phyloP scores from a whole-genome alignment of 202 grass and related monocot species.

The Panicum virgatum region DNA sequence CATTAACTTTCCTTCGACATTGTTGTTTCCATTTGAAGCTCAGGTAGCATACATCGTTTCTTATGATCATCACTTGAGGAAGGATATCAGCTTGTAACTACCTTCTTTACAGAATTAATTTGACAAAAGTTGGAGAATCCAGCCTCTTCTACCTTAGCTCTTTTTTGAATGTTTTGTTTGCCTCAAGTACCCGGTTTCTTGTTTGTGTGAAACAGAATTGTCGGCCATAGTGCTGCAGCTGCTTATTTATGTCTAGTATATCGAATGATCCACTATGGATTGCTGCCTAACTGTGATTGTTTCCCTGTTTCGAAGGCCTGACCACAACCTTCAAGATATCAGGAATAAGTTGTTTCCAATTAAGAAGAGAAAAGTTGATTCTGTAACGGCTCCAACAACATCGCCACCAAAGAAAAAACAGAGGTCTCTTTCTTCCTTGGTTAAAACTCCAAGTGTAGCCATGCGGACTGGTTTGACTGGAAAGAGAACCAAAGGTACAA shows the following conservation, averaged over 20 bases:
- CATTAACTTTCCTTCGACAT: background rate
- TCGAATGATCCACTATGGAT: constrained; percentile 14
- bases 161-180: background rate
- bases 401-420: constrained; percentile 72
- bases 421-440: constrained; percentile 84
- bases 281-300: constrained; percentile 28
- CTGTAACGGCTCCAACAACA: constrained; percentile 46
- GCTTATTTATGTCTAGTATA: constrained; percentile 4
- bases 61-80: background rate
- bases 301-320: constrained; percentile 62
- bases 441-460: constrained; percentile 58
- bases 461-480: constrained; percentile 56
- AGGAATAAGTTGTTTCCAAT: constrained; percentile 76
- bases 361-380: constrained; percentile 48
- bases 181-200: background rate
- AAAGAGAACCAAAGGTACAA: constrained; percentile 63
- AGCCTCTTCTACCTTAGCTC: background rate
- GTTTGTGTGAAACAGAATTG: constrained; percentile 31
- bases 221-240: constrained; percentile 7
- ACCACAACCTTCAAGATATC: constrained; percentile 68
- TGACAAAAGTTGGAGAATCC: constrained; percentile 9
- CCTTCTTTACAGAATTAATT: constrained; percentile 7
- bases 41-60: background rate
- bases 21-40: background rate
- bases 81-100: background rate